Base-by-base conservation (phyloP, 2,329 filamentous ascomycete genomes). In the Ophiosphaerella korrae region DNA sequence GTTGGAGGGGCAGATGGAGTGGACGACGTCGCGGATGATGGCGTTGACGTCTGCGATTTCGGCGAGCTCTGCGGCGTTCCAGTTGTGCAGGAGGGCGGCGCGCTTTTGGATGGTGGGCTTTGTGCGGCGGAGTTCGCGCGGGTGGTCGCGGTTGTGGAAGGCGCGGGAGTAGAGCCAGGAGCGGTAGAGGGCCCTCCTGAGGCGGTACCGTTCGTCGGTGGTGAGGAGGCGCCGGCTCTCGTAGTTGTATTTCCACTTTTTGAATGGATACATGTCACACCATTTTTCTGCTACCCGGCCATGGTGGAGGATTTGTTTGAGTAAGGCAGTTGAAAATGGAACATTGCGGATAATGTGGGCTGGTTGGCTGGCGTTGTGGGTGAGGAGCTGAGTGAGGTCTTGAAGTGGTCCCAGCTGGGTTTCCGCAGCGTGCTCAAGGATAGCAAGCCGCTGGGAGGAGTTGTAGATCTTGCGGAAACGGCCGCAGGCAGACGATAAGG, bases 1-100 rank as follows among this genome's bases (percentile, higher is more conserved):
- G 62, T 86, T 85, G 52, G 81, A 84, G 0, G 84, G 84, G 64
- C 84, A 86, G 48, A 87, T 76, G 52, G 84, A 78, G 52, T 80
- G 77, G 4, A 87, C 70, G 3, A 85, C 74, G 46, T 84, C 82
- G 36, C 78, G 75, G 13, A 87, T 75, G n/a, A 85, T 71, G 26
- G 72, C 59, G 38, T 83, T 80, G 23, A 84, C 73, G 62, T 87
- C 84, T 40, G 83, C 80, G 34, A 86, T 83, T 59, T 86, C 83
- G 9, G 80, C 79, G 26, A 87, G 72, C 54, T 85, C 82, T 12
- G 54, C 48, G 0, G 79, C 82, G 36, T 74, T 76, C 82, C 82
- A 87, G 59, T 85, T 84, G 57, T 85, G 82, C 8, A 87, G 72
- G 0, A 87, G 75, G 31, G 78, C 75, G 1, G 83, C 78, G 24